Conservation (phyloP, 345 rosid genomes). For the Sonneratia alba region DNA sequence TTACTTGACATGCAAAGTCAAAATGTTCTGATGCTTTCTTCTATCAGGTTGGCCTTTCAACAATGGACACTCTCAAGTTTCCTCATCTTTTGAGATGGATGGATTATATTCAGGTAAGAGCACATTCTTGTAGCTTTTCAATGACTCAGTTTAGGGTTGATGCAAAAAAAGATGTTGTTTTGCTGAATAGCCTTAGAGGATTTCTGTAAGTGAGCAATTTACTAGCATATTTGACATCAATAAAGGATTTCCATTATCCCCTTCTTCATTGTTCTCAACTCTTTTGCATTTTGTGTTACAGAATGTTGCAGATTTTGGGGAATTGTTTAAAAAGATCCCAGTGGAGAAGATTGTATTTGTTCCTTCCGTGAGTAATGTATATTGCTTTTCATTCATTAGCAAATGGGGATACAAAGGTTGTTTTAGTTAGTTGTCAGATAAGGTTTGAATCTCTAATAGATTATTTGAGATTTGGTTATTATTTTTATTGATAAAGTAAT, state of each 20-base stretch:
- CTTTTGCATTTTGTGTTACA: constrained; percentile 18
- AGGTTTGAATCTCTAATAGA: neutral
- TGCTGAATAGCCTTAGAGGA: neutral
- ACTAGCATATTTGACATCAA: neutral
- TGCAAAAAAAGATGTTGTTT: neutral
- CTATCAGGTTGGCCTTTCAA: constrained; percentile 48
- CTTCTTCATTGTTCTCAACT: neutral
- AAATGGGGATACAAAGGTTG: neutral
- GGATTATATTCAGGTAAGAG: constrained; percentile 72
- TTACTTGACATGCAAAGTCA: neutral
- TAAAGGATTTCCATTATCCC: neutral
- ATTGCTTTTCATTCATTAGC: constrained; percentile 5
- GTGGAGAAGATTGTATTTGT: constrained; percentile 49
- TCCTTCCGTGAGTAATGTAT: constrained; percentile 35
- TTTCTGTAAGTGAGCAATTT: neutral
- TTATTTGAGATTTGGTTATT: neutral
- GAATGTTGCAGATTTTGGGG: constrained; percentile 42
- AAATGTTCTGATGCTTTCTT: constrained; percentile 12
- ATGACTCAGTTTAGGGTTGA: neutral
- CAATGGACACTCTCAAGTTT: constrained; percentile 40
- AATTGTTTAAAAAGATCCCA: constrained; percentile 38
- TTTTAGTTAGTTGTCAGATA: neutral
- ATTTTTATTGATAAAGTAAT: neutral
- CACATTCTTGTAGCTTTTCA: constrained; percentile 1
- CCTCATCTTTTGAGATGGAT: constrained; percentile 75